Base-by-base conservation (phyloP, 2,329 filamentous ascomycete genomes). In the Penicillium polonicum region DNA sequence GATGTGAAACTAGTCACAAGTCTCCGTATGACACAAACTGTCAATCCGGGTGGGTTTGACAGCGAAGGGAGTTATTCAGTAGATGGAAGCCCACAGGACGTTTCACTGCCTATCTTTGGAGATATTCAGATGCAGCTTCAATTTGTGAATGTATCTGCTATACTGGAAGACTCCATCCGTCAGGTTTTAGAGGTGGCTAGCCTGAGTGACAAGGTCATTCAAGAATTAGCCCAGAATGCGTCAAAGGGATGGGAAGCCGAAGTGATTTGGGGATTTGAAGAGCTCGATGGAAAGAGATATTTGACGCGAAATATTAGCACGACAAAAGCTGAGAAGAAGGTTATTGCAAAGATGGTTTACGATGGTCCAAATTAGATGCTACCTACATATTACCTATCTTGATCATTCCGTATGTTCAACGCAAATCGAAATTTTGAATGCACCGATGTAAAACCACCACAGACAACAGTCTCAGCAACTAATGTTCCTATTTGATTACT, bases 241-340 rank as follows among this genome's bases (percentile, higher is more conserved):
- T 43, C 48, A 10, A 64, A 61, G 43, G 60, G 53, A 12, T 65
- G 63, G 63, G 39, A 62, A 3, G 60, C 62, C 7, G 54, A 41
- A 35, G 63, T 64, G 3, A 31, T 63, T 21, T 65, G 63, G 63
- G 62, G 55, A 6, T 65, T 65, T 53, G 63, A 65, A 35, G 33
- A 48, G 10, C 55, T 65, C 3, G 39, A 61, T 2, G 58, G 56
- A 12, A 57, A 59, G 29, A 52, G 39, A 45, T 52, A 59, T 36
- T 36, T 65, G 1, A 65, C 63, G 3, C 52, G 63, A 10, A 61
- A 64, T 29, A 49, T 54, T 7, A 46, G 25, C 31, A 61, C 56
- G 12, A 53, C 39, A 2, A 52, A 52, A n/a, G 49, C 25, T 4
- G 27, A 48, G 4, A 41, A 49, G 17, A 53, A 48, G 1, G 49